phyloP scores from a whole-genome alignment of 345 rosid genomes.

The Capsella bursapastoris region DNA sequence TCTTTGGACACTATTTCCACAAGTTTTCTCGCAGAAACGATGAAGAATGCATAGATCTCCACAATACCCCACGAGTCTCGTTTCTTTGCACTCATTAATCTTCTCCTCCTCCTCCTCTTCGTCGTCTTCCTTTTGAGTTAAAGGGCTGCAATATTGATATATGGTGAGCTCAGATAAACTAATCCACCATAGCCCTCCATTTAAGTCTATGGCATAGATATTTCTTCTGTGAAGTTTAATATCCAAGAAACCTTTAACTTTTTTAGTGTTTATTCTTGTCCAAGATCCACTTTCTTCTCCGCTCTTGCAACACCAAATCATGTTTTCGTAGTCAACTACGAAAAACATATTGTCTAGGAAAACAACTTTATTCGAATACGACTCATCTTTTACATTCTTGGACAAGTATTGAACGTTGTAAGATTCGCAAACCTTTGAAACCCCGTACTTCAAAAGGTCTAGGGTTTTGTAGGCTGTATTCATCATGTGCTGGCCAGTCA shows the following conservation, averaged over 20 bases:
- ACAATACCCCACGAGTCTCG: constrained; percentile 19
- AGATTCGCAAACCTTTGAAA: background rate
- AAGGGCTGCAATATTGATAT: background rate
- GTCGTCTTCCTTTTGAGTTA: background rate
- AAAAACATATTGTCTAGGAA: background rate
- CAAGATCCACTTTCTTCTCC: background rate
- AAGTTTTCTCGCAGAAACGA: background rate
- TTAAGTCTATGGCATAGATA: constrained; percentile 5
- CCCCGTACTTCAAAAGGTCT: background rate
- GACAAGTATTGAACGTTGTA: background rate
- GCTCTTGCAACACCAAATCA: background rate
- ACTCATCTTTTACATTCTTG: no score
- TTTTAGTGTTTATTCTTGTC: background rate
- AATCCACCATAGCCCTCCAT: constrained; percentile 8
- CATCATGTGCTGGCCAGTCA: background rate
- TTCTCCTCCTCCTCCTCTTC: background rate
- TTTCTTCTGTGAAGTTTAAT: background rate
- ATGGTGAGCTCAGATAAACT: background rate
- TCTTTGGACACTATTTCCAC: background rate
- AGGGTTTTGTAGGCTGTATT: background rate
- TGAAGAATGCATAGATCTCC: constrained; percentile 8
- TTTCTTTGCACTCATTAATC: background rate
- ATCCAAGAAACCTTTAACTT: background rate
- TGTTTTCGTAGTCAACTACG: background rate
- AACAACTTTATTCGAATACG: background rate